A percentile compares a stretch with the other conserved stretches of the same genome.
Evolutionary conservation across 331 rosid species (phyloP).

Genomic region (Spiraea crenata): DNA sequence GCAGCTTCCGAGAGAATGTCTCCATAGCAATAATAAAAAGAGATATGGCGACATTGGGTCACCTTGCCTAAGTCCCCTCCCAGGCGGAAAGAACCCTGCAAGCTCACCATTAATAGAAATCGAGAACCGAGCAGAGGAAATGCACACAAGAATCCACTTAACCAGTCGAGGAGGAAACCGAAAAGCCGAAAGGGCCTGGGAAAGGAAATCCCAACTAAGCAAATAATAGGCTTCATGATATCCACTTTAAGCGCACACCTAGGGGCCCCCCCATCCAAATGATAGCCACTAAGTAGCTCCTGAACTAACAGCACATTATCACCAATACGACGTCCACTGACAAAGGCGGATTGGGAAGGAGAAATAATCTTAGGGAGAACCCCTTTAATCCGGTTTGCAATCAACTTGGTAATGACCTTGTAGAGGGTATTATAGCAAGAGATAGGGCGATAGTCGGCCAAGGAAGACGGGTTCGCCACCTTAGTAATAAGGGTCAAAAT

Average conservation of each 20-base stretch:
- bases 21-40: background rate
- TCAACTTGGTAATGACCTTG: background rate
- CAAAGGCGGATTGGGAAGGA: background rate
- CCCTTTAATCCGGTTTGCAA: background rate
- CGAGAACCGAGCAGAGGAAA: background rate
- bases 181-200: background rate
- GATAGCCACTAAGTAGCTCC: background rate
- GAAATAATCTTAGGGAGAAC: background rate
- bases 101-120: background rate
- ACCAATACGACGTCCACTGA: background rate
- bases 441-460: background rate
- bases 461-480: background rate
- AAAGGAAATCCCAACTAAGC: background rate
- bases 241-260: background rate
- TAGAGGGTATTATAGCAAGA: background rate
- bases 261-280: background rate
- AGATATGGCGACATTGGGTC: background rate
- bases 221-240: background rate
- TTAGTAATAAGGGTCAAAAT: background rate
- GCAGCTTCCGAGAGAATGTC: background rate
- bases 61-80: background rate
- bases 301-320: background rate
- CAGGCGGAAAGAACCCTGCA: background rate
- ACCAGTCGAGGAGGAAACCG: background rate
- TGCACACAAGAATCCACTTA: background rate